Base-by-base conservation (phyloP, 2,329 filamentous ascomycete species). In the Ceratocystis variospora region DNA sequence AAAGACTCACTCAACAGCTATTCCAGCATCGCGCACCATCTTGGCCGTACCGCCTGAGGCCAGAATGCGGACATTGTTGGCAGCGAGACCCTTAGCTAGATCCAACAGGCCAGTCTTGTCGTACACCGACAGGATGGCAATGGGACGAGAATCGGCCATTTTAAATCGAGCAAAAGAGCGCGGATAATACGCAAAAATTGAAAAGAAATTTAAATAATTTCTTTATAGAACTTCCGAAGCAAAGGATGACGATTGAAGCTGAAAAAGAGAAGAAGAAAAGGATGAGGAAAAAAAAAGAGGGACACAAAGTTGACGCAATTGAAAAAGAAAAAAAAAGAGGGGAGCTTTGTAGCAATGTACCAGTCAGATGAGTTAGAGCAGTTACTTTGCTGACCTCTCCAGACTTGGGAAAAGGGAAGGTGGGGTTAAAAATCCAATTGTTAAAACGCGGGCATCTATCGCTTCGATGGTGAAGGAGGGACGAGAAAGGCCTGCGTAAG, bases 91-190 rank as follows among this genome's bases (percentile, higher is more conserved):
- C 78, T 96, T 96, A 73, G 91, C 90, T 72, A 96, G 82, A 78
- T 96, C 92, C 71, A 96, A 80, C 71, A 96, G 84, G 68, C 92
- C 94, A 66, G 93, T 97, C 86, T 99, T 99, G 83, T 99, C 90
- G 76, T 94, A 97, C 80, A 97, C 94, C 71, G 93, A 97, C 75
- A 99, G 83, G 74, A 99, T 97, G 71, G 94, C 94, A 81, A 83
- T 83, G 74, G 82, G 80, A 74, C 84, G 82, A 68, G 76, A 72
- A 33, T 70, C 72, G 69, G 75, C 72, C 76, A 77, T 78, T 70
- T 69, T 73, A 70, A 63, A 68, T 63, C 12, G 22, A 19, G 19
- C 3, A 22, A 50, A 22, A 50, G 19, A 48, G 46, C 37, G 37
- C 12, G 12, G 37, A 15, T 41, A 41, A 41, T 12, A 41, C 37